A percentile compares a stretch with the other conserved stretches of the same genome.
Conservation (phyloP, 2,329 filamentous ascomycete genomes). For the Diplodia sapinea region DNA sequence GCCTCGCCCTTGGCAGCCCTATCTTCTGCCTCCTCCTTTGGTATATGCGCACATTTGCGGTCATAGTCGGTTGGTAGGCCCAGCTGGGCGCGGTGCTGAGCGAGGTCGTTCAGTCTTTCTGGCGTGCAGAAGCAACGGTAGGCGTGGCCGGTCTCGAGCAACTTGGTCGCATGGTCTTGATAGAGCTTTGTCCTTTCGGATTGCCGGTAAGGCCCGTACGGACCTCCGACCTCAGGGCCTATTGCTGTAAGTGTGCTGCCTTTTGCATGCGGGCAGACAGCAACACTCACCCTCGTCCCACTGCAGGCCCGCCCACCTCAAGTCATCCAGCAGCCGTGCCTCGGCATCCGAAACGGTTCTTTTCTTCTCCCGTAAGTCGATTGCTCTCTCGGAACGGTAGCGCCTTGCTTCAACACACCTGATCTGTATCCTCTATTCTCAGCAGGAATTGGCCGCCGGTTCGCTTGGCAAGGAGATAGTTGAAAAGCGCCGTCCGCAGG, state of each 20-base stretch:
- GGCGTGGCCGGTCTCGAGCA: constrained; percentile 74
- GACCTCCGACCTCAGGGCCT: constrained; percentile 81
- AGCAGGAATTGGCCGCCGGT: constrained; percentile 90
- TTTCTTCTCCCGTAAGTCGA: constrained; percentile 63
- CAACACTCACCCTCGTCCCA: constrained; percentile 82
- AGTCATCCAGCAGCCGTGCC: constrained; percentile 74
- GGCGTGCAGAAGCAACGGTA: constrained; percentile 93
- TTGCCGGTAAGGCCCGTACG: constrained; percentile 84
- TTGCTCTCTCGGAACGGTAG: not conserved
- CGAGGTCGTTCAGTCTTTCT: constrained; percentile 71
- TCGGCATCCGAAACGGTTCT: constrained; percentile 83
- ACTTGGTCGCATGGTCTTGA: constrained; percentile 68
- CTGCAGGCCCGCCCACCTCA: constrained; percentile 84
- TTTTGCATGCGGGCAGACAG: not conserved
- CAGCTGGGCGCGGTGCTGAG: constrained; percentile 64
- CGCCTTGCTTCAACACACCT: constrained; percentile 57
- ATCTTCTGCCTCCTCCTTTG: constrained; percentile 70
- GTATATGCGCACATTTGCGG: constrained; percentile 73
- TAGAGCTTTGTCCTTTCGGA: constrained; percentile 82
- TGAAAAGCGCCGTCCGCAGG: constrained; percentile 90
- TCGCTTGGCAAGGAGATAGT: constrained; percentile 85
- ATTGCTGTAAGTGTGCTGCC: constrained; percentile 22
- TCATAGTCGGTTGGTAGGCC: constrained; percentile 69
- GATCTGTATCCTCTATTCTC: constrained; percentile 93
- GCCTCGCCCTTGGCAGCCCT: constrained; percentile 71